phyloP scores from a whole-genome alignment of 345 rosid species.

The Eucalyptus rudis region DNA sequence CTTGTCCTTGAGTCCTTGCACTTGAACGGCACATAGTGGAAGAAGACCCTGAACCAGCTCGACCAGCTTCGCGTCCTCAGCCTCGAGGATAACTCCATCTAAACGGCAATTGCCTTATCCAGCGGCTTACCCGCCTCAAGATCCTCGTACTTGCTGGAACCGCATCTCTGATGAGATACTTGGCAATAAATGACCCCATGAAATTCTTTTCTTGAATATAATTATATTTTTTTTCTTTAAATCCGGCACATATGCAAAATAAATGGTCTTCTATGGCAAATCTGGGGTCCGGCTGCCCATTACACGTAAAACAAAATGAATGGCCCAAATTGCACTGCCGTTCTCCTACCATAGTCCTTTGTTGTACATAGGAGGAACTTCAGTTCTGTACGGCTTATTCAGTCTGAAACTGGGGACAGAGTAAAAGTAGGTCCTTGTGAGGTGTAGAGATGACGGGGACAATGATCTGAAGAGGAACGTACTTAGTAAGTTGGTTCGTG shows the following conservation, averaged over 20 bases:
- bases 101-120: not conserved
- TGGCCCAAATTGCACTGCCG: not conserved
- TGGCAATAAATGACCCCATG: rapidly evolving
- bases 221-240: not conserved
- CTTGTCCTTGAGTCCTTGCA: too few species aligned
- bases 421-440: not conserved
- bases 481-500: not conserved
- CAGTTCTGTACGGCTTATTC: not conserved
- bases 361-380: not conserved
- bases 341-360: not conserved
- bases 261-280: not conserved
- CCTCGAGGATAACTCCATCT: not conserved
- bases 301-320: not conserved
- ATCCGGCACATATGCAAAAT: not conserved
- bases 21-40: not conserved
- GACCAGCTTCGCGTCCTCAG: not conserved
- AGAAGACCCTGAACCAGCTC: not conserved
- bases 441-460: not conserved
- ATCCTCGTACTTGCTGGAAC: not conserved
- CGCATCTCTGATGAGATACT: not conserved
- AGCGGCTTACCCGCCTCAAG: not conserved
- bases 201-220: not conserved
- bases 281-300: not conserved
- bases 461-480: not conserved
- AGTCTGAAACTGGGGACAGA: not conserved